These are phyloP conservation scores for Darksidea phi DNA, from an alignment of 495 filamentous ascomycete genomes.

Conservation along the genomic window DNA sequence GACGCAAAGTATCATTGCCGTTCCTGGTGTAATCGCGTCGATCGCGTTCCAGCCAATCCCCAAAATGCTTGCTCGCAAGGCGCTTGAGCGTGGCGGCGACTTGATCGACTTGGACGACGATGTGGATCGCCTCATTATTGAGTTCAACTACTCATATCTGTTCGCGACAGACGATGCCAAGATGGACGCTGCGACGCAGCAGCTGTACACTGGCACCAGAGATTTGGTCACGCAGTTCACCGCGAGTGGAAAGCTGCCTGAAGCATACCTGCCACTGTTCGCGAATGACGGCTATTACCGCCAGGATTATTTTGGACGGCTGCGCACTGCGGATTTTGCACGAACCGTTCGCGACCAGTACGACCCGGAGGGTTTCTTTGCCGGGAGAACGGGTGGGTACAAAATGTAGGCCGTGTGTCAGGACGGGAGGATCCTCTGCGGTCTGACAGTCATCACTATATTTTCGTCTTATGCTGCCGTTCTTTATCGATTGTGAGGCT, in stretches of 20 bases:
- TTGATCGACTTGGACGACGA: constrained; percentile 53
- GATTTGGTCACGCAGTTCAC: constrained; percentile 12
- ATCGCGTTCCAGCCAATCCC: constrained; percentile 61
- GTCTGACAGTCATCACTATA: neutral
- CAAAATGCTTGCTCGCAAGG: constrained; percentile 49
- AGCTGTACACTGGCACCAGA: constrained; percentile 46
- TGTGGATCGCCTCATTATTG: constrained; percentile 56
- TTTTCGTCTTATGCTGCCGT: constrained; percentile 3
- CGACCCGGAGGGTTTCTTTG: constrained; percentile 59
- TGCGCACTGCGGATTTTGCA: constrained; percentile 49
- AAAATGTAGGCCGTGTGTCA: constrained; percentile 21
- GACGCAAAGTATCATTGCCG: constrained; percentile 43
- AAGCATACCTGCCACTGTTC: constrained; percentile 58
- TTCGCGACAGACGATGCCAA: constrained; percentile 46
- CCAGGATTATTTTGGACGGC: constrained; percentile 60
- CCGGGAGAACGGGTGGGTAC: constrained; percentile 55
- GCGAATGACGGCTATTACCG: constrained; percentile 60
- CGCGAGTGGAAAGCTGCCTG: constrained; percentile 39
- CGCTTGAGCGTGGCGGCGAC: constrained; percentile 53
- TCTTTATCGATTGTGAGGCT: constrained; percentile 26
- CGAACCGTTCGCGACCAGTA: constrained; percentile 50
- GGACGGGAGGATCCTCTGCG: neutral
- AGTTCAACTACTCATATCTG: constrained; percentile 56
- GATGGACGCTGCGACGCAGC: constrained; percentile 53
- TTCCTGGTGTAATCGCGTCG: constrained; percentile 51